These are phyloP conservation scores for Skeletonema grethae DNA, from an alignment of 108 stramenopile species.

Conservation along the genomic window DNA sequence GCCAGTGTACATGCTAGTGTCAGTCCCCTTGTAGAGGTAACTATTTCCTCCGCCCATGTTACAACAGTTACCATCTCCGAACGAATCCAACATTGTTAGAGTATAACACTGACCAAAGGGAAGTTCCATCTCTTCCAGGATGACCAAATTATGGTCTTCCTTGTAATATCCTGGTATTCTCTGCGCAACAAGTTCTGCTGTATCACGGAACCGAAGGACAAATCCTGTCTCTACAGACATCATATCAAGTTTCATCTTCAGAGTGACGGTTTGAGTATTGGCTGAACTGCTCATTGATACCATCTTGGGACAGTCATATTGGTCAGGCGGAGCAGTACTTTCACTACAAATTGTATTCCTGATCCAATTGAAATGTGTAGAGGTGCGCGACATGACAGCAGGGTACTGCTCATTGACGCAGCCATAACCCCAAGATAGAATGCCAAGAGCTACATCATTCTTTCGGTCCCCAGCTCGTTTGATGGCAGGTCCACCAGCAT, in stretches of 20 bases:
- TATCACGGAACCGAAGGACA: constrained; percentile 16
- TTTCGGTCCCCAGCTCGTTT: constrained; percentile 9
- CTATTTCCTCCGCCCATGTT: constrained; percentile 38
- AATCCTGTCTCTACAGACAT: constrained; percentile 48
- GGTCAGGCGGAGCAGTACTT: constrained; percentile 31
- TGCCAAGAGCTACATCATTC: constrained; percentile 41
- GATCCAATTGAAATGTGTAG: constrained; percentile 55
- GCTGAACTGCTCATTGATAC: constrained; percentile 9
- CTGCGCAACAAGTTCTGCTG: constrained; percentile 26
- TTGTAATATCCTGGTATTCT: constrained; percentile 39
- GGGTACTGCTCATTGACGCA: constrained; percentile 59
- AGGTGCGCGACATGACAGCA: constrained; percentile 46
- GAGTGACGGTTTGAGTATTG: constrained; percentile 25
- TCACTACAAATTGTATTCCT: constrained; percentile 43
- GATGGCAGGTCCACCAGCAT: constrained; percentile 50
- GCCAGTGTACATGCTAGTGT: constrained; percentile 33
- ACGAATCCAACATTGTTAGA: constrained; percentile 35
- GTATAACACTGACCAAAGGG: constrained; percentile 35
- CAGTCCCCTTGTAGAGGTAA: constrained; percentile 27
- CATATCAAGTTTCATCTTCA: constrained; percentile 40
- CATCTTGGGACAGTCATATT: constrained; percentile 18
- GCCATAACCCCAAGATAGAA: constrained; percentile 58
- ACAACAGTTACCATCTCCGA: constrained; percentile 45
- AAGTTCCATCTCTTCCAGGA: constrained; percentile 31
- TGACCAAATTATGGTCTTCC: constrained; percentile 22